Conservation (phyloP, 169 alveolate species). For the Eimeria falciformis region DNA sequence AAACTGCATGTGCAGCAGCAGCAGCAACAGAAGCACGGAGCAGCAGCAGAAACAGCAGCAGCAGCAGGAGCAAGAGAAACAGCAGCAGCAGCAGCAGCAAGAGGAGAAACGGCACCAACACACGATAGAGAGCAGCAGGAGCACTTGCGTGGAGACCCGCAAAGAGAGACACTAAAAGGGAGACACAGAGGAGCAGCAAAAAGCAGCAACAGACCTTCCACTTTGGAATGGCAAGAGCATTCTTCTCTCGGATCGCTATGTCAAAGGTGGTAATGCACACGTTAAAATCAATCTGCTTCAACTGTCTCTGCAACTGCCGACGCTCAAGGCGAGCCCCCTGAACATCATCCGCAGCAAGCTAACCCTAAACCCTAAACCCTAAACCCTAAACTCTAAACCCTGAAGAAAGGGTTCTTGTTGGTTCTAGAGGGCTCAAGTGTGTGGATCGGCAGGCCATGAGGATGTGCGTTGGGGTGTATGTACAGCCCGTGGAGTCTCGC, state of each 20-base stretch:
- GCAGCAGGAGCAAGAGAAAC: neutral
- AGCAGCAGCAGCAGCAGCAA: neutral
- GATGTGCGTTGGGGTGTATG: too few relatives aligned
- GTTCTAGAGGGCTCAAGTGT: too few relatives aligned
- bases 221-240: constrained; percentile 13
- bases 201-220: constrained; percentile 49
- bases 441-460: too few relatives aligned
- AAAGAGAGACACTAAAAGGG: neutral
- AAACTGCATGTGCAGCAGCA: neutral
- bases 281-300: constrained; percentile 79
- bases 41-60: neutral
- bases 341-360: neutral
- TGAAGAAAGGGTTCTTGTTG: too few relatives aligned
- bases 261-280: constrained; percentile 82
- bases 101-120: neutral
- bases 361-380: neutral
- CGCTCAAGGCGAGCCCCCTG: constrained; percentile 80
- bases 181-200: neutral
- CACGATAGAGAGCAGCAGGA: neutral
- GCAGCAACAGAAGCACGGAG: neutral
- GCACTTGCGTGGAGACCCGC: neutral
- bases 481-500: too few relatives aligned
- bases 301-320: constrained; percentile 24
- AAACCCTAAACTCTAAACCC: constrained; percentile 1
- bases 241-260: constrained; percentile 77